Conservation (phyloP, 2,329 filamentous ascomycete genomes). For the Talaromyces islandicus region DNA sequence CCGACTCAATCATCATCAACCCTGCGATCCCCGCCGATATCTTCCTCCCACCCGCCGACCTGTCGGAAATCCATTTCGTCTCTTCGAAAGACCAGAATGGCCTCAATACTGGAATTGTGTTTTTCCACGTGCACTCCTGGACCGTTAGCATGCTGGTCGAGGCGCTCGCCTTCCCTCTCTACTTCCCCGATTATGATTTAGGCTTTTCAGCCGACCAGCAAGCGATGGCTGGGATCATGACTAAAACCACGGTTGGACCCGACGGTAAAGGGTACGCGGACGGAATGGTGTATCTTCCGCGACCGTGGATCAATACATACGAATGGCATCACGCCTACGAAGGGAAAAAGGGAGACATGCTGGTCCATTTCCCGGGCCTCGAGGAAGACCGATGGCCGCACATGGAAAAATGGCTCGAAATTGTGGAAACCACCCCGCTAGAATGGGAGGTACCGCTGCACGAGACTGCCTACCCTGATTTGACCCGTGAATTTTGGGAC, state of each 20-base stretch:
- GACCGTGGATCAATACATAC: constrained; percentile 23
- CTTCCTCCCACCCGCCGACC: constrained; percentile 24
- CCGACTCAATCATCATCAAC: constrained; percentile 27
- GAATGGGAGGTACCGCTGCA: constrained; percentile 19
- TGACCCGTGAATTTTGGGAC: constrained; percentile 18
- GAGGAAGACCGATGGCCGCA: constrained; percentile 18
- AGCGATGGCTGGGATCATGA: constrained; percentile 17
- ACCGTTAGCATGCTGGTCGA: constrained; percentile 23
- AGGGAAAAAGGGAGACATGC: constrained; percentile 20
- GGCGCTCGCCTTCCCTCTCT: constrained; percentile 19
- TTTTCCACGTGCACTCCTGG: constrained; percentile 26
- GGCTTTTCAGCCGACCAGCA: constrained; percentile 16
- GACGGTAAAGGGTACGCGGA: constrained; percentile 13
- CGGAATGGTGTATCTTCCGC: constrained; percentile 16
- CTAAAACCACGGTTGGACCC: constrained; percentile 14
- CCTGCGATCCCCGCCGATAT: constrained; percentile 22
- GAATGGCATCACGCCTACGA: constrained; percentile 22
- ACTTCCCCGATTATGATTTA: constrained; percentile 16
- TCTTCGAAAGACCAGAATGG: constrained; percentile 25
- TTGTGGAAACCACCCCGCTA: constrained; percentile 15
- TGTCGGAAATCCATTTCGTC: constrained; percentile 24
- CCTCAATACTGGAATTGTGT: constrained; percentile 27
- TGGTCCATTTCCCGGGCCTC: constrained; percentile 26
- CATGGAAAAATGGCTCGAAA: constrained; percentile 22
- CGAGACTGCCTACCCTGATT: constrained; percentile 16